Base-by-base conservation (phyloP, 352 stramenopile genomes). In the Phytophthora rubi region DNA sequence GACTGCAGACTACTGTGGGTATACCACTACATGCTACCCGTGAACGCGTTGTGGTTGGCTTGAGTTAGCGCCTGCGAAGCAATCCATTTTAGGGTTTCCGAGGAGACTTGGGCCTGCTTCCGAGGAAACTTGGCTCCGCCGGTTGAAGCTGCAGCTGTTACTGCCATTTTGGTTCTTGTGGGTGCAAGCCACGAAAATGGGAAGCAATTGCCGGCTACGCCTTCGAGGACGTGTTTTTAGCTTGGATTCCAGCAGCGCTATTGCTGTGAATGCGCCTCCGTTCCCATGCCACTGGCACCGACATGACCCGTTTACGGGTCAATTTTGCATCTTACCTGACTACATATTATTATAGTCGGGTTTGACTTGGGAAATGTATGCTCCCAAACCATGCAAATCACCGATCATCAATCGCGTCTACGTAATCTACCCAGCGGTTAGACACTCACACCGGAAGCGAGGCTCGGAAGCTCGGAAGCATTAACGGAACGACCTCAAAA, bases 401-500 rank as follows among this genome's bases (percentile, higher is more conserved):
- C 15, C 12, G 42, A 33, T 59, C 57, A 63, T 54, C 30, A 60
- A 57, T 60, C 35, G 4, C n/a, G 67, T 39, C 53, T 74, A 66
- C 61, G 67, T 62, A 74, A 74, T 70, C 67, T 9, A 10, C 42
- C 9, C 39, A 71, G 55, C 62, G 55, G 62, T 71, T 71, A 71
- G 49, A 59, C 60, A 49, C 13, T 71, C 57, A 52, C 45, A 56
- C 49, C 28, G 23, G 54, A 63, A 70, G 47, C 35, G 51, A 37
- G 18, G 13, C 44, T 35, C 52, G 53, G 35, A 37, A 37, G 32
- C 70, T 30, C 51, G 58, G 37, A 32, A 68, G 64, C 51, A 68
- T 63, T 67, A 79, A 79, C 71, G 62, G 68, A 12, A 73, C 30
- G 18, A 26, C 71, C 68, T 79, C 63, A 79, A 79, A 79, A 79